Conservation (phyloP, 1,284 basidiomycete species). For the Ustilago curta region DNA sequence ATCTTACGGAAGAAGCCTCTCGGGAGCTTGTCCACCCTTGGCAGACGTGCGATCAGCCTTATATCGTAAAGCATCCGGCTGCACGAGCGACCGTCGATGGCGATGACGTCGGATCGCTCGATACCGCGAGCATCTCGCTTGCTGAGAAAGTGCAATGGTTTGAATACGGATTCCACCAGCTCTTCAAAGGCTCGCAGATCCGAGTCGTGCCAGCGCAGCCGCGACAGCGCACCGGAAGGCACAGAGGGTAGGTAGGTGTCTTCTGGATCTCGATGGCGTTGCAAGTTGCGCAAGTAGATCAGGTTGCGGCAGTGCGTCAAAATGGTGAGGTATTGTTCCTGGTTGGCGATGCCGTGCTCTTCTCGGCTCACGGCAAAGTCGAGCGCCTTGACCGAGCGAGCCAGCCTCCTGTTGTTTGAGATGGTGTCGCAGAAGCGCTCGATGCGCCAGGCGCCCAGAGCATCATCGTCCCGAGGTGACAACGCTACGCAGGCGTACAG, state of each 20-base stretch:
- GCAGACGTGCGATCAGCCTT: constrained; percentile 25
- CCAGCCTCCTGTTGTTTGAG: constrained; percentile 29
- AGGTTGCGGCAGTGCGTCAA: constrained; percentile 38
- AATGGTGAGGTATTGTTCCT: constrained; percentile 37
- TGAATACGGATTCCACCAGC: constrained; percentile 41
- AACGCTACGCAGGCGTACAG: constrained; percentile 34
- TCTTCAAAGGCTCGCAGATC: constrained; percentile 42
- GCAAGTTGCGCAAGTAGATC: constrained; percentile 45
- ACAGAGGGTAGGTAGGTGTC: constrained; percentile 38
- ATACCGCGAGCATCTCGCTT: constrained; percentile 30
- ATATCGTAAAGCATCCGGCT: constrained; percentile 39
- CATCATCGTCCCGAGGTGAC: constrained; percentile 34
- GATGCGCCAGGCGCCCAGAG: constrained; percentile 27
- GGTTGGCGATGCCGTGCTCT: constrained; percentile 37
- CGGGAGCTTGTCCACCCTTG: constrained; percentile 29
- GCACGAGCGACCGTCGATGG: constrained; percentile 23
- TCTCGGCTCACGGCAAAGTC: constrained; percentile 46
- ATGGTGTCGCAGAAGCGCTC: constrained; percentile 44
- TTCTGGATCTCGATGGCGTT: constrained; percentile 27
- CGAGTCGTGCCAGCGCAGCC: constrained; percentile 38
- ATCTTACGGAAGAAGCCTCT: constrained; percentile 37
- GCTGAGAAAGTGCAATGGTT: constrained; percentile 41
- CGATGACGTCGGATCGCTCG: constrained; percentile 33
- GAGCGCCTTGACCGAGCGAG: constrained; percentile 30
- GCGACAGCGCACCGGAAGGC: constrained; percentile 25